A percentile compares a stretch with the other conserved stretches of the same genome.
These are phyloP conservation scores for Schizopora paradoxa DNA, from an alignment of 1,284 basidiomycete species.

Conservation along the genomic window DNA sequence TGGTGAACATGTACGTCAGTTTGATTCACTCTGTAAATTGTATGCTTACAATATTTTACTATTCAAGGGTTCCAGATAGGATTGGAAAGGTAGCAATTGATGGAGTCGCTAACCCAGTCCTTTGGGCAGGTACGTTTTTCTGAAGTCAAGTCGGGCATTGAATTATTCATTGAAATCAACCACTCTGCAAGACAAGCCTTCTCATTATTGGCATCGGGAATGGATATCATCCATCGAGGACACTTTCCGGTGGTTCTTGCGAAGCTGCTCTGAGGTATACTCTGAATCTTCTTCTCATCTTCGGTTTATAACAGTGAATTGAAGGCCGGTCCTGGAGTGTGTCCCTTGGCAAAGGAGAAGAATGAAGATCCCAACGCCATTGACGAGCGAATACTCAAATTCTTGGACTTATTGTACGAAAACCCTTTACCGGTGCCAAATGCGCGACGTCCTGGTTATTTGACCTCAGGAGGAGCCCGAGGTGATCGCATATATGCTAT, in stretches of 20 bases:
- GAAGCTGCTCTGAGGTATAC: conserved; percentile 1
- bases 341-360: conserved; percentile 1
- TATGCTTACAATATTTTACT: background rate
- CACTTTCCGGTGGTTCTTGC: conserved; percentile 1
- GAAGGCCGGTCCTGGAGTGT: conserved; percentile 4
- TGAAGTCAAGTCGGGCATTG: background rate
- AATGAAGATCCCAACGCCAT: background rate
- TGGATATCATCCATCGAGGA: conserved; percentile 1
- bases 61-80: conserved; percentile 16
- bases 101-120: conserved; percentile 10
- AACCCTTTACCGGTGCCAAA: background rate
- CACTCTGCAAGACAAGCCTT: background rate
- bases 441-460: conserved; percentile 4
- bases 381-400: conserved; percentile 2
- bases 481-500: conserved; percentile 1
- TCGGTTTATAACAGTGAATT: background rate
- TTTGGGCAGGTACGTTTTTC: conserved; percentile 13
- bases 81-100: conserved; percentile 16
- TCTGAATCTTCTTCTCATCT: background rate
- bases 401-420: conserved; percentile 7
- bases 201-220: conserved; percentile 5
- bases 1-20: conserved; percentile 14
- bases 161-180: background rate
- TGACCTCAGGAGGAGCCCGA: conserved; percentile 4
- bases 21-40: background rate